Conservation (phyloP, 1,284 basidiomycete species). For the Bjerkandera adusta region DNA sequence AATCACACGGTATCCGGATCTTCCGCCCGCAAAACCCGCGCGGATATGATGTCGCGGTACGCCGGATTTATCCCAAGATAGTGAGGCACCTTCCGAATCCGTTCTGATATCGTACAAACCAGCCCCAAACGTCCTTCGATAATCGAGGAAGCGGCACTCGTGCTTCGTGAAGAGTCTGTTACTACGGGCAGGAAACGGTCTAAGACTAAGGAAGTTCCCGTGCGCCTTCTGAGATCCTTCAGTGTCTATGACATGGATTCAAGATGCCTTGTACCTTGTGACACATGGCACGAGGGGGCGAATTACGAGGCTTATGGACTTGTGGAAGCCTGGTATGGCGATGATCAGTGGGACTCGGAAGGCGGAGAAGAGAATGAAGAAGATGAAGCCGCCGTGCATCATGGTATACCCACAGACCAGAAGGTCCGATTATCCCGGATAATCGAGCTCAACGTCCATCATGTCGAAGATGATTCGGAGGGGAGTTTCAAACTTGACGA, state of each 20-base stretch:
- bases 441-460: conserved; percentile 47
- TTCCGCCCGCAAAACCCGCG: too few species aligned
- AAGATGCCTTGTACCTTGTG: conserved; percentile 35
- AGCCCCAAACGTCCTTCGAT: too few species aligned
- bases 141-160: not conserved
- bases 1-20: too few species aligned
- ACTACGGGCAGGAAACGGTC: conserved; percentile 33
- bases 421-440: conserved; percentile 43
- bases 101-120: too few species aligned
- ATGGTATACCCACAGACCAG: conserved; percentile 25
- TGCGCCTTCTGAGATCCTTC: conserved; percentile 51
- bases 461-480: conserved; percentile 26
- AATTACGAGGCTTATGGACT: conserved; percentile 31
- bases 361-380: conserved; percentile 18
- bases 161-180: conserved; percentile 29
- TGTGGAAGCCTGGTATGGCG: conserved; percentile 31
- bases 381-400: conserved; percentile 26
- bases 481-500: conserved; percentile 33
- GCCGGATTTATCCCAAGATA: not conserved
- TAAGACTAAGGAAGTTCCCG: conserved; percentile 37
- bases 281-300: conserved; percentile 12
- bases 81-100: too few species aligned
- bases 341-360: conserved; percentile 19
- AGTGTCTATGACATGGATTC: conserved; percentile 41
- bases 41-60: not conserved